Conservation (phyloP, 768 basidiomycete species). For the Scleroderma citrinum region DNA sequence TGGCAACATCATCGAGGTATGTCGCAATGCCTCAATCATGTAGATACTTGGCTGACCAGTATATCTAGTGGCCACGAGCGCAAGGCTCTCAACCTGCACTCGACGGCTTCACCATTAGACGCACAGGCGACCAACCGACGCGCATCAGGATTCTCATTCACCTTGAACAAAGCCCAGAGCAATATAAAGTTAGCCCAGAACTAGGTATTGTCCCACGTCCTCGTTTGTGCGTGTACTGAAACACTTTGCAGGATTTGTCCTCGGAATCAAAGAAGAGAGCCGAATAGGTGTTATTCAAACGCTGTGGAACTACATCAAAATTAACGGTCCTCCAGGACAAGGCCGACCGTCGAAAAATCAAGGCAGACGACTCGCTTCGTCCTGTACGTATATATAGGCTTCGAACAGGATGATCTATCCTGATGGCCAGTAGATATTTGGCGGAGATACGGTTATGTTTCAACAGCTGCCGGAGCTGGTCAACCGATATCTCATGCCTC, state of each 20-base stretch:
- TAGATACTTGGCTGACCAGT: too few species aligned
- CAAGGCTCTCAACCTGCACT: too few species aligned
- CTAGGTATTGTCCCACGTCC: conserved; percentile 46
- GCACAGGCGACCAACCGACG: conserved; percentile 73
- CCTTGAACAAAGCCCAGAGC: conserved; percentile 81
- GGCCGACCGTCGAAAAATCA: conserved; percentile 63
- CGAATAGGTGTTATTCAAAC: conserved; percentile 75
- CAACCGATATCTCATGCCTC: conserved; percentile 69
- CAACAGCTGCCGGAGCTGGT: conserved; percentile 80
- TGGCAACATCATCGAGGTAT: too few species aligned
- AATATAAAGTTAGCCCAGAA: conserved; percentile 73
- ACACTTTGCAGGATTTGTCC: conserved; percentile 42
- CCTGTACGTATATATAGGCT: conserved; percentile 38
- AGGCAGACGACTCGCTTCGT: conserved; percentile 61
- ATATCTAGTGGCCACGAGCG: too few species aligned
- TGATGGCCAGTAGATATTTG: conserved; percentile 50
- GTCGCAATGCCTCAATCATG: too few species aligned
- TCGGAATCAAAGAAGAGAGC: conserved; percentile 83
- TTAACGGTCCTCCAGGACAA: conserved; percentile 80
- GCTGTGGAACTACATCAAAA: conserved; percentile 90
- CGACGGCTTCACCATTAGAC: too few species aligned
- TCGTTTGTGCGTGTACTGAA: background rate
- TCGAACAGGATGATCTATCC: background rate
- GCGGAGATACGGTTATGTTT: conserved; percentile 64
- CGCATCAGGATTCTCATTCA: conserved; percentile 81